Evolutionary conservation across 2,329 filamentous ascomycete species (phyloP), one percentile per base, ranked within the genome.

Genomic region (Colletotrichum coccodes): DNA sequence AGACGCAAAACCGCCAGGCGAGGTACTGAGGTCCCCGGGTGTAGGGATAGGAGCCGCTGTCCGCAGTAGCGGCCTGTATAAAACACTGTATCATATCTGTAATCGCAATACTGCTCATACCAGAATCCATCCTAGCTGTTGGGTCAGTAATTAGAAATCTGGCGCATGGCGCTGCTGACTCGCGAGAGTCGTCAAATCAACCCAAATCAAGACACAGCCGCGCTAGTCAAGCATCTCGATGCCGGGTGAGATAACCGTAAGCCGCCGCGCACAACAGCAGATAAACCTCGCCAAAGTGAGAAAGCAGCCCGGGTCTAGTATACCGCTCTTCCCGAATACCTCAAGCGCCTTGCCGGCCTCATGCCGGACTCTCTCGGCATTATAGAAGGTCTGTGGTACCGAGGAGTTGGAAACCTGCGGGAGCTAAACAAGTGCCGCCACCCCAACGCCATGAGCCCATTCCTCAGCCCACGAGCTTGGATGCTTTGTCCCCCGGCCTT

Each of bases 11-110:
- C 2, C 36, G 21, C 16, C 12, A 32, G 23, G 40, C 60, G n/a
- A 50, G 36, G 28, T 46, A 49, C 12, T 52, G 50, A 21, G 18
- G 42, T 5, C 7, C 3, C 42, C 9, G 26, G 28, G n/a, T 34
- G 36, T 21, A n/a, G n/a, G 12, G 21, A 26, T 3, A 9, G 16
- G 3, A 6, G 8, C 6, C 11, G 54, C 40, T 34, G 28, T 21
- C 28, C 4, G 30, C 1, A 32, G 18, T 8, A 40, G 54, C 54
- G 28, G 26, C 42, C 32, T 58, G 54, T 58, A 26, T n/a, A 58
- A 56, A 28, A 34, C n/a, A 34, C n/a, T 58, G 40, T 58, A 46
- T 46, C 40, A 58, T 46, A 53, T 46, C 8, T 58, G 54, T 58
- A 58, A 30, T 11, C 14, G 46, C 18, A 32, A 36, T 7, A 34